phyloP scores from a whole-genome alignment of 2,329 filamentous ascomycete species.

The Colletotrichum eremochloae region DNA sequence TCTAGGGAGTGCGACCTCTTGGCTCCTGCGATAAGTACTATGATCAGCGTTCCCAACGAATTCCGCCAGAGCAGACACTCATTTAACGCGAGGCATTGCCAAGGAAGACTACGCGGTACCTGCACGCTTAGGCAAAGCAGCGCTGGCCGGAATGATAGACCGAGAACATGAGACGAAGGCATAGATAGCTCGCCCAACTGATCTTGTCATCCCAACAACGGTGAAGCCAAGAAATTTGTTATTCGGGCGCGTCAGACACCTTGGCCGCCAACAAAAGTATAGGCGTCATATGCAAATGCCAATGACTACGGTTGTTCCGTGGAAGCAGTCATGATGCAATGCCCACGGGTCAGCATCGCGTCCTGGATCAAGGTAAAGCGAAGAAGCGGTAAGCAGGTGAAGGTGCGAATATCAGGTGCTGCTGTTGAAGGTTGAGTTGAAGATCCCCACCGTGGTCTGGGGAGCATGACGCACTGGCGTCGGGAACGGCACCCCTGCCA shows the following conservation, averaged over 20 bases:
- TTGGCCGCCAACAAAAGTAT: not conserved
- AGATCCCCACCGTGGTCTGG: constrained; percentile 26
- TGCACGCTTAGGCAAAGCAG: not conserved
- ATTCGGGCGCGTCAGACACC: constrained; percentile 11
- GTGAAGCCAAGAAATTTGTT: constrained; percentile 10
- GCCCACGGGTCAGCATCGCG: not conserved
- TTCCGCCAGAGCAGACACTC: constrained; percentile 7
- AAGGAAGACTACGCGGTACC: constrained; percentile 15
- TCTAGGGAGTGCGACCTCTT: constrained; percentile 21
- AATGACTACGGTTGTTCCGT: not conserved
- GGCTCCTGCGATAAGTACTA: constrained; percentile 8
- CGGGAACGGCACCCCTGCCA: constrained; percentile 28
- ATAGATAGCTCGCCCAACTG: constrained; percentile 13
- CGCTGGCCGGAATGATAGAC: not conserved
- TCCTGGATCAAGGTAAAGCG: not conserved
- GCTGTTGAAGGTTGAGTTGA: constrained; percentile 15
- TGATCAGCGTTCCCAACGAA: not conserved
- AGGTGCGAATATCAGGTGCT: constrained; percentile 6
- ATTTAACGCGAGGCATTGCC: constrained; percentile 19
- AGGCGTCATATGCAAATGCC: constrained; percentile 4
- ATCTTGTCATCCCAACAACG: constrained; percentile 29
- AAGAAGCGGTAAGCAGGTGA: constrained; percentile 35
- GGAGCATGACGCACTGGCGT: constrained; percentile 38
- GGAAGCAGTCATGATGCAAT: constrained; percentile 12
- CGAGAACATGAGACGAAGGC: constrained; percentile 27